Evolutionary conservation across 768 basidiomycete species (phyloP), one percentile per base, ranked within the genome.

Genomic region (Vishniacozyma victoriae): DNA sequence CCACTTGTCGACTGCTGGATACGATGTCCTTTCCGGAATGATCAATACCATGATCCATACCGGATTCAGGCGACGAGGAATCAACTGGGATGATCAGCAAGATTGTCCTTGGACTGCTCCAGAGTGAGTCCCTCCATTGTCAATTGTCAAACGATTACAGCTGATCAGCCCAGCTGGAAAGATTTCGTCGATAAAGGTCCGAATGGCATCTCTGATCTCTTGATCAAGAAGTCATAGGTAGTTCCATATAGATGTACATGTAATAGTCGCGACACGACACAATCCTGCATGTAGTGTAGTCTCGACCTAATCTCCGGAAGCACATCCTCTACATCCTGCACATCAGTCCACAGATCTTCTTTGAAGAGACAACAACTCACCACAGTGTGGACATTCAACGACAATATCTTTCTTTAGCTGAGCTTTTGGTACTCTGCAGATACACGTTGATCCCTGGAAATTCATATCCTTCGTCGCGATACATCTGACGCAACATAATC

Each of bases 401-500:
- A 96, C 76, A 3, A 87, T 91, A 5, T 91, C 93, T 42, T 80
- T 76, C 46, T 88, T 85, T 20, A 99, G 79, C 65, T 91, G 85
- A 4, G 87, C 84, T 71, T 96, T 99, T 3, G 95, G 95, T 41
- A 97, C 92, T 54, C 95, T 80, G 72, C 95, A 99, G 39, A 99
- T 86, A 72, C 95, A 99, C 25, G 95, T 95, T 18, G 90, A 93
- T 11, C 93, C 95, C 76, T 91, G 86, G 67, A 96, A 96, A 75
- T 96, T 97, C 93, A 96, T 96, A 72, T 96, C 95, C 75, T 81
- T 81, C 3, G 90, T 92, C 74, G 96, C 93, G 47, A 99, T 96
- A 72, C 95, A 99, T 37, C 95, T 78, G 43, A 97, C 74, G 67
- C 95, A 99, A 70, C 95, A 99, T 5, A 99, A 77, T 71, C 97